phyloP scores from a whole-genome alignment of 768 basidiomycete genomes.

The Strobilomyces confusus region DNA sequence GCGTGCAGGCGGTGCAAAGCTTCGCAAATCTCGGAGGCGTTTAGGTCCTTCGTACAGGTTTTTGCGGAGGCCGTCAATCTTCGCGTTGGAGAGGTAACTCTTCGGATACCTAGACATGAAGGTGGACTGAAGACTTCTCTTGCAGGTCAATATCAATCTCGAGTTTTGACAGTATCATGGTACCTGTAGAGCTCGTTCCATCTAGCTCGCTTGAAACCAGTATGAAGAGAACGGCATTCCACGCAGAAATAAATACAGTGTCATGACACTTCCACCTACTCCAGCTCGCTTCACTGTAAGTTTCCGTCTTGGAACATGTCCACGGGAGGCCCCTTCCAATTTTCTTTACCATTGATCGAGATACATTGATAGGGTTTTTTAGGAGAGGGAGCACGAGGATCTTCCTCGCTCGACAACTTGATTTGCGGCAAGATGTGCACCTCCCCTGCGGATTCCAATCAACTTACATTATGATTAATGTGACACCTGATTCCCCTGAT shows the following conservation, averaged over 20 bases:
- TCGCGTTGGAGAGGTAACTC: conserved; percentile 6
- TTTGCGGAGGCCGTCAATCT: conserved; percentile 9
- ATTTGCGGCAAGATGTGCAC: conserved; percentile 12
- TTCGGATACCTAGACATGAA: neutral
- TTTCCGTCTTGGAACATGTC: conserved; percentile 36
- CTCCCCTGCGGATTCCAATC: no score
- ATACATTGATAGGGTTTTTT: conserved; percentile 82
- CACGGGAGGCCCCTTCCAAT: conserved; percentile 49
- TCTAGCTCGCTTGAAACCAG: conserved; percentile 12
- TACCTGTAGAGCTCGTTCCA: neutral
- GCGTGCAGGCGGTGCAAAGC: neutral
- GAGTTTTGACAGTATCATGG: neutral
- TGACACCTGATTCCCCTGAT: no score
- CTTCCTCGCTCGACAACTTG: conserved; percentile 12
- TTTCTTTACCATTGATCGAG: conserved; percentile 86
- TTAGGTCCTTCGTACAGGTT: conserved; percentile 6
- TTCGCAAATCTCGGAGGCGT: neutral
- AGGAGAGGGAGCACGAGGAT: conserved; percentile 55
- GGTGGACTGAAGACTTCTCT: neutral
- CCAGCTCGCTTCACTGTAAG: conserved; percentile 39
- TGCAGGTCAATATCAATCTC: conserved; percentile 12
- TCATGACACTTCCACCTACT: conserved; percentile 18
- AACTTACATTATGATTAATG: no score
- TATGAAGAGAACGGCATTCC: conserved; percentile 1
- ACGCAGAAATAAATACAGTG: conserved; percentile 13